Conservation (phyloP, 257 asterid species). For the Fraxinus cuspidata region DNA sequence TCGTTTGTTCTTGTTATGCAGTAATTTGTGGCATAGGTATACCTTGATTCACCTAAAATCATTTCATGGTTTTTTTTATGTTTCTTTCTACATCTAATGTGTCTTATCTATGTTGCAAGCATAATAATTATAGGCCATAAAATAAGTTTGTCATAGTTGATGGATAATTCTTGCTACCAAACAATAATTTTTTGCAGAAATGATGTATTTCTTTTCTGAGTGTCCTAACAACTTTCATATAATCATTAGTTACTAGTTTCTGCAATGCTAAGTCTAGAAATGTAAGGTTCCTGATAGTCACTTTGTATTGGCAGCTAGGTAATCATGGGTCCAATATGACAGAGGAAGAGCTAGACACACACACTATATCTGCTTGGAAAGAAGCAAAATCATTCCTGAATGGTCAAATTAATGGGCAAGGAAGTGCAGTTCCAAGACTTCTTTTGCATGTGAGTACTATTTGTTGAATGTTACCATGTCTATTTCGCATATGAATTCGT, state of each 20-base stretch:
- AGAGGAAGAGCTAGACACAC: constrained; percentile 87
- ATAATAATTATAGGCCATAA: background rate
- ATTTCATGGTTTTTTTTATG: background rate
- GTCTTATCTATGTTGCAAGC: background rate
- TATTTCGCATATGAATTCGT: background rate
- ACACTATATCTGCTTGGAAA: constrained; percentile 86
- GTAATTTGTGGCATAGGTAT: background rate
- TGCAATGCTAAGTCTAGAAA: background rate
- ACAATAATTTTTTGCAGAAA: background rate
- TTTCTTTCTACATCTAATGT: background rate
- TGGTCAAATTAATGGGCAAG: constrained; percentile 56
- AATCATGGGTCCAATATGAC: constrained; percentile 77
- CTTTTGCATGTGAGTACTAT: constrained; percentile 72
- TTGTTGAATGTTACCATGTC: constrained; percentile 8
- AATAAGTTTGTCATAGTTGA: background rate
- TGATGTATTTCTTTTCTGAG: background rate
- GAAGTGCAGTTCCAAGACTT: constrained; percentile 44
- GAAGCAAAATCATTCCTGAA: constrained; percentile 61
- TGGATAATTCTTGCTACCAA: background rate
- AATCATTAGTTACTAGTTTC: background rate
- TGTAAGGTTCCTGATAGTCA: background rate
- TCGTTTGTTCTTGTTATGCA: background rate
- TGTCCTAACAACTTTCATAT: background rate
- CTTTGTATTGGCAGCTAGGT: constrained; percentile 50
- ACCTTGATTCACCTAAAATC: background rate